Evolutionary conservation across 164 flowering plant species (phyloP).

Genomic region (Chloranthus sessilifolius): DNA sequence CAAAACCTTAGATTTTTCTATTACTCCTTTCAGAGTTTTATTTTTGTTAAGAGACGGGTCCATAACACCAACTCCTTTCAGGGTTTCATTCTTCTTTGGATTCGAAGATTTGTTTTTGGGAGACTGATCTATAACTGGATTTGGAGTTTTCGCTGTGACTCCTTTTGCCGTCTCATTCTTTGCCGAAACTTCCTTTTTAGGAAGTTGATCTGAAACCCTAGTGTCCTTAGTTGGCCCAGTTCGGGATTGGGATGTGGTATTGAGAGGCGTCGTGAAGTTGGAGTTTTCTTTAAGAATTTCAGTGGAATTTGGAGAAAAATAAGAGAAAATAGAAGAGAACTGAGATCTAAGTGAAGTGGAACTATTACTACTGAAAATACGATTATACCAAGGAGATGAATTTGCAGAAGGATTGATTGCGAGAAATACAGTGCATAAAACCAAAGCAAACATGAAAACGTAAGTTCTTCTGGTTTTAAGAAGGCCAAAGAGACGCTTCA

Average conservation of each 20-base stretch:
- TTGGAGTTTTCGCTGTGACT: too few species aligned
- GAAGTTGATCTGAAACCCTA: neutral
- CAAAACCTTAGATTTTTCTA: too few species aligned
- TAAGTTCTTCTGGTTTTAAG: constrained; percentile 46
- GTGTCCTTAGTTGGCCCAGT: neutral
- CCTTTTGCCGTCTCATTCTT: constrained; percentile 17
- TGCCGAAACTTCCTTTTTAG: neutral
- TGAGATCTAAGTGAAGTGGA: constrained; percentile 31
- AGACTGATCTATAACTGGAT: too few species aligned
- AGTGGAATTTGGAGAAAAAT: constrained; percentile 53
- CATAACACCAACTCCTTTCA: too few species aligned
- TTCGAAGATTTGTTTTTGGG: too few species aligned
- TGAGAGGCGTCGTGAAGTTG: constrained; percentile 1
- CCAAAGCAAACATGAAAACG: constrained; percentile 50
- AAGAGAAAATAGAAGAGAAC: constrained; percentile 45
- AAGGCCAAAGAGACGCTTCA: constrained; percentile 30
- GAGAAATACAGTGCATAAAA: constrained; percentile 54
- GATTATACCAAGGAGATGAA: constrained; percentile 57
- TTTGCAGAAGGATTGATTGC: constrained; percentile 55
- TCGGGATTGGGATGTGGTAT: too few species aligned
- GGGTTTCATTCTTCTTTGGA: too few species aligned
- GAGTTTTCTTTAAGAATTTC: too few species aligned
- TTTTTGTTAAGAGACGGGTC: too few species aligned
- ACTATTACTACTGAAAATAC: constrained; percentile 28
- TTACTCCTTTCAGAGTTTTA: too few species aligned